phyloP scores from a whole-genome alignment of 257 asterid species.

The Sherardia arvensis region DNA sequence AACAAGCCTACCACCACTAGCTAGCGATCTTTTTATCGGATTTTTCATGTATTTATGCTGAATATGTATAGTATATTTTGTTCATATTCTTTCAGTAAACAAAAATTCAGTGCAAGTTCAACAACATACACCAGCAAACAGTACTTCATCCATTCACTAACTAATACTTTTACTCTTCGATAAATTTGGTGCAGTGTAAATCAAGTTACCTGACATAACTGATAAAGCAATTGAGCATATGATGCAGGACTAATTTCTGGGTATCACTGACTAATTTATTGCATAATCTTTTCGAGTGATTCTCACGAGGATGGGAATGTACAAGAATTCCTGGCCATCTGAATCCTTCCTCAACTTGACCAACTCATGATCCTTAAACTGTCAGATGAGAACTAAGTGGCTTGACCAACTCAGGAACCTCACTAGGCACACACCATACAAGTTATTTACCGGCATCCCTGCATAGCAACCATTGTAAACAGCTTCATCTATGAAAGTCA shows the following conservation, averaged over 20 bases:
- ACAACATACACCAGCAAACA: neutral
- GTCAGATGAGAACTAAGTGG: constrained; percentile 84
- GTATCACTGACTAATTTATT: constrained; percentile 45
- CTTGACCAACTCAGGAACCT: constrained; percentile 80
- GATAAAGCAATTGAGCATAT: neutral
- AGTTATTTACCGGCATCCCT: constrained; percentile 74
- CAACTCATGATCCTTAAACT: constrained; percentile 85
- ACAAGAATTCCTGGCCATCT: constrained; percentile 81
- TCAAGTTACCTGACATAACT: neutral
- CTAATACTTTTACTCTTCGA: too few relatives aligned
- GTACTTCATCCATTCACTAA: neutral
- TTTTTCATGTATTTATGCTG: too few relatives aligned
- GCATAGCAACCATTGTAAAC: constrained; percentile 6
- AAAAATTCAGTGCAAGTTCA: too few relatives aligned
- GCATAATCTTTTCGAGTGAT: constrained; percentile 66
- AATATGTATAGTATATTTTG: too few relatives aligned
- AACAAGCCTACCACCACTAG: neutral
- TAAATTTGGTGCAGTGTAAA: too few relatives aligned
- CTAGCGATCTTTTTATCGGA: neutral
- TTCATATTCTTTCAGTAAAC: too few relatives aligned
- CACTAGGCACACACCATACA: constrained; percentile 70
- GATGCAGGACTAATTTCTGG: neutral
- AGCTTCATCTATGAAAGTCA: neutral
- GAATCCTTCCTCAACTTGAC: constrained; percentile 66
- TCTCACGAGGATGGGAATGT: constrained; percentile 68